phyloP scores from a whole-genome alignment of 2,329 filamentous ascomycete genomes.

The Chalara sp. region DNA sequence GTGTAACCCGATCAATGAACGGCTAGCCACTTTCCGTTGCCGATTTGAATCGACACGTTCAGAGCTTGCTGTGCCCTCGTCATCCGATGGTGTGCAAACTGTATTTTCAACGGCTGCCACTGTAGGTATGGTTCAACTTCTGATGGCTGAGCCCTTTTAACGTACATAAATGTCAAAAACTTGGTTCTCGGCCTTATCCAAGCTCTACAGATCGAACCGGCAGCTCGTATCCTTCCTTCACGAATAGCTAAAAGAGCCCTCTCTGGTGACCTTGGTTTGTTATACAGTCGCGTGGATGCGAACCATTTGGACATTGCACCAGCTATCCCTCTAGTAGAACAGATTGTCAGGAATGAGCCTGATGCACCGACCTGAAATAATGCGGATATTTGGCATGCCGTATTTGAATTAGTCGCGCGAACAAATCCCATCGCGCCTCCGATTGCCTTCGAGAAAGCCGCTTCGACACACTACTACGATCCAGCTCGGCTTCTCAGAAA shows the following conservation, averaged over 20 bases:
- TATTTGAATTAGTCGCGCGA: constrained; percentile 13
- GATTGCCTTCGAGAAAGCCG: too few species aligned
- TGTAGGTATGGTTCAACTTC: constrained; percentile 7
- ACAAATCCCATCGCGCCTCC: too few species aligned
- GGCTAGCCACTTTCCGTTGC: too few species aligned
- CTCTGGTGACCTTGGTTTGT: too few species aligned
- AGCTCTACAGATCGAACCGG: too few species aligned
- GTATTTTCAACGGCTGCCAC: constrained; percentile 9
- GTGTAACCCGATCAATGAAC: constrained; percentile 10
- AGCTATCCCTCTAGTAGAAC: constrained; percentile 13
- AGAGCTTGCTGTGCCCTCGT: constrained; percentile 8
- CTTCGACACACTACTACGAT: too few species aligned
- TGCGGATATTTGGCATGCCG: constrained; percentile 11
- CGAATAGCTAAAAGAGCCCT: too few species aligned
- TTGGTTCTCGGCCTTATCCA: constrained; percentile 13
- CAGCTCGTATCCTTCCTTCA: too few species aligned
- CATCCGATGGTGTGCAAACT: constrained; percentile 11
- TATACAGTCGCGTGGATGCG: too few species aligned
- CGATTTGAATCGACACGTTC: constrained; percentile 12
- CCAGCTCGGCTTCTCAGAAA: too few species aligned
- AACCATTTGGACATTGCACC: too few species aligned
- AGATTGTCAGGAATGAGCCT: constrained; percentile 13
- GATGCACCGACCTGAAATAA: constrained; percentile 12
- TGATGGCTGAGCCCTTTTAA: not conserved
- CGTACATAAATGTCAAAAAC: constrained; percentile 12